Conservation (phyloP, 2,329 filamentous ascomycete genomes). For the Parasarocladium wereldwijsianum region DNA sequence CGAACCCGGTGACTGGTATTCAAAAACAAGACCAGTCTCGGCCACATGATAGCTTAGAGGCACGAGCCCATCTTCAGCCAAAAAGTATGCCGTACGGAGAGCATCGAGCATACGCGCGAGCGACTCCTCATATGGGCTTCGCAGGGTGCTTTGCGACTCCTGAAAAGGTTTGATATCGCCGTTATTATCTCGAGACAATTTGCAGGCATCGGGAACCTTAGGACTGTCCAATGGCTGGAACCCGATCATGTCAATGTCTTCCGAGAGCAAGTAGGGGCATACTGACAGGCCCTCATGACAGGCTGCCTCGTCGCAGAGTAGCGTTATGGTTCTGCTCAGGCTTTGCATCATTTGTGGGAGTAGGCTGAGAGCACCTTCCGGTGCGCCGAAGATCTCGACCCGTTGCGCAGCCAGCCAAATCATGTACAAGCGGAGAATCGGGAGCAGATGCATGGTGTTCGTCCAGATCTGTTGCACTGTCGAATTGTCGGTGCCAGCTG, state of each 20-base stretch:
- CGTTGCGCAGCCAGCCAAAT: constrained; percentile 36
- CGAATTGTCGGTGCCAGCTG: background rate
- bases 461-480: constrained; percentile 16
- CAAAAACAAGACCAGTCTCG: constrained; percentile 17
- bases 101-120: constrained; percentile 33
- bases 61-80: constrained; percentile 25
- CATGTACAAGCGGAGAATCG: constrained; percentile 36
- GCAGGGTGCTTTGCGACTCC: constrained; percentile 14
- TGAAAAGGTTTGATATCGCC: constrained; percentile 25
- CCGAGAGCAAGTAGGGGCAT: constrained; percentile 33
- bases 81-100: constrained; percentile 30
- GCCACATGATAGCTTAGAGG: constrained; percentile 20
- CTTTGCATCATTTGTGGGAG: constrained; percentile 30
- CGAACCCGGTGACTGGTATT: constrained; percentile 13
- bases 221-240: constrained; percentile 25
- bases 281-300: constrained; percentile 19
- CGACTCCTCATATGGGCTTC: constrained; percentile 18
- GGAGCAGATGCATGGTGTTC: constrained; percentile 28
- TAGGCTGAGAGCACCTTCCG: constrained; percentile 27
- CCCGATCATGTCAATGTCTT: constrained; percentile 33
- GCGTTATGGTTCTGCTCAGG: constrained; percentile 30
- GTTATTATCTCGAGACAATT: constrained; percentile 19
- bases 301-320: constrained; percentile 30
- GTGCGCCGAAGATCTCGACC: constrained; percentile 29
- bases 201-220: constrained; percentile 22